Evolutionary conservation across 768 basidiomycete species (phyloP), one percentile per base, ranked within the genome.

Genomic region (Serendipita sp.): DNA sequence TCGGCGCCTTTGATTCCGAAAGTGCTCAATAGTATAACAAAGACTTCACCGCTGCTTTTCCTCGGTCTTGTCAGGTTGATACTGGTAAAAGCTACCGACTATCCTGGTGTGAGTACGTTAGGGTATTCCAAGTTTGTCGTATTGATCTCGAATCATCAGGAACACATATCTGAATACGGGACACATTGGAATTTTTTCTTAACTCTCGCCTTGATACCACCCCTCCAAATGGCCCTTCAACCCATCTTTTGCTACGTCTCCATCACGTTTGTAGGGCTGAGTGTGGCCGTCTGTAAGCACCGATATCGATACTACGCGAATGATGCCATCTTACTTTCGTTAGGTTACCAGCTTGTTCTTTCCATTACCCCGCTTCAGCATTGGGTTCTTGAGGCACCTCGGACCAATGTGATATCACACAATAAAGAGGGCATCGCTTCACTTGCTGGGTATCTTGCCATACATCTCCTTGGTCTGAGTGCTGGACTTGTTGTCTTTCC

Each of bases 151-250:
- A 35, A 8, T 0, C 30, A 41, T 35, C 66, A 86, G 94, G 96
- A 98, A 76, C 96, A 98, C 66, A 86, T 88, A 64, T 86, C 93
- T 0, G 96, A 99, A 75, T 98, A 98, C 68, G 96, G 96, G 0
- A 83, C 84, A 0, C 95, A 98, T 70, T 99, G 96, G 96, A 98
- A 98, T 72, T 97, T 98, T 75, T 99, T 99, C 79, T 81, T 98
- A 69, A 97, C 96, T 0, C 78, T 98, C 24, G 92, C 87, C 0
- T 68, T 90, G 0, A 72, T 97, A 3, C 93, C 93, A 0, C 71
- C 90, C 2, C 74, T 89, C 11, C 84, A 91, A 70, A 80, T 85
- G 2, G 48, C 83, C 0, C 72, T 93, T 2, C 86, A 88, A 65
- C 88, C 89, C 0, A 30, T 91, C 37, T 78, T 92, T 51, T 70